Base-by-base conservation (phyloP, 805 yeast genomes). In the Zygosaccharomyces rouxii region DNA sequence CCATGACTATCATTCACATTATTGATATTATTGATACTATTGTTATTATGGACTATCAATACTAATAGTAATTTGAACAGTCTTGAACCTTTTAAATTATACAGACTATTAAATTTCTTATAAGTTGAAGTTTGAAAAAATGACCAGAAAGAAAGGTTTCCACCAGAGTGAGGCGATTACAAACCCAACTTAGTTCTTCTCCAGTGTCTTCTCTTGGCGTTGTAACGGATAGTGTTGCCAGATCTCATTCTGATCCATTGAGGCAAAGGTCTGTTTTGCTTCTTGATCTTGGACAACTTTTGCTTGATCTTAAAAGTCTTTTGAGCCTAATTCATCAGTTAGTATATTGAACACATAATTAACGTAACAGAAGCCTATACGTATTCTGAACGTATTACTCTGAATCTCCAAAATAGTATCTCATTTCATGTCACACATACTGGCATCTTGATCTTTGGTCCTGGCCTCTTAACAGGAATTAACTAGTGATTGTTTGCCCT, bases 121-220 rank as follows among this genome's bases (percentile, higher is more conserved):
- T 33, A 33, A 18, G 13, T 33, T 47, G 39, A 42, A 47, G 38
- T 43, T 38, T 48, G 47, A 35, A 50, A 39, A 46, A 46, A 49
- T 44, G 39, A 30, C 28, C 44, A 33, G 39, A 11, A 13, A 21
- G 39, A 39, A 35, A 13, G 18, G 28, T 22, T 16, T 16, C 35
- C 47, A 44, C 43, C 52, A 38, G 38, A 30, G 23, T 35, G 21
- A 26, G 39, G 22, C 14, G 70, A 73, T 87, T 90, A 92, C 83
- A 92, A 76, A 84, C 83, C 81, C 79, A 92, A 83, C 95, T 92
- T 92, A 72, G 97, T 92, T 86, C 98, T 88, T 87, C 97, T 92
- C 99, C 99, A 92, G 94, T 94, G 96, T 84, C 98, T 86, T 88
- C 98, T 89, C 89, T 94, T 94, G 74, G 96, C 95, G 81, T 92